A percentile compares a stretch with the other conserved stretches of the same genome.
phyloP scores from a whole-genome alignment of 2,329 filamentous ascomycete genomes.

The Fusarium anguioides region DNA sequence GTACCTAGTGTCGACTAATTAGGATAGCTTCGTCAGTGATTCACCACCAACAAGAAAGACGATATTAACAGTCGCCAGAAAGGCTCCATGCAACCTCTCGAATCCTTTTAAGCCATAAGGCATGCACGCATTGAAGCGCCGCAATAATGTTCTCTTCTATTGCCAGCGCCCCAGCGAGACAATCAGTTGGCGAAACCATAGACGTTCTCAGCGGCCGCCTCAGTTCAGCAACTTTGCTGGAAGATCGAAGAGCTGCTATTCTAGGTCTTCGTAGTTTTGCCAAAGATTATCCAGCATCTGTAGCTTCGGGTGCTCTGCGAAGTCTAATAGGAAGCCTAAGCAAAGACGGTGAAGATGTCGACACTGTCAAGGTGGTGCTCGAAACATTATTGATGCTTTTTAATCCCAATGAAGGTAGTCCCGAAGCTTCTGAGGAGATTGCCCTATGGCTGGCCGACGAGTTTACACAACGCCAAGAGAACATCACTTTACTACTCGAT shows the following conservation, averaged over 20 bases:
- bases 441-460: slow-evolving; percentile 96
- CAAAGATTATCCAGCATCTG: slow-evolving; percentile 94
- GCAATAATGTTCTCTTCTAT: slow-evolving; percentile 72
- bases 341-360: slow-evolving; percentile 92
- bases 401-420: slow-evolving; percentile 74
- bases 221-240: slow-evolving; percentile 87
- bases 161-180: slow-evolving; percentile 84
- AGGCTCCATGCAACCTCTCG: slow-evolving; percentile 27
- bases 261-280: slow-evolving; percentile 94
- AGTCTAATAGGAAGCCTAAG: slow-evolving; percentile 86
- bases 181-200: slow-evolving; percentile 96
- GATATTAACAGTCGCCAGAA: slow-evolving; percentile 15
- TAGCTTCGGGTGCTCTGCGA: slow-evolving; percentile 91
- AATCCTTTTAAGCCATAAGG: slow-evolving; percentile 46
- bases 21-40: slow-evolving; percentile 27
- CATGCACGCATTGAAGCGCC: slow-evolving; percentile 38
- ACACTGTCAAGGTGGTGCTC: slow-evolving; percentile 93
- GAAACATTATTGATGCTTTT: slow-evolving; percentile 97
- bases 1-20: slow-evolving; percentile 13
- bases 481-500: slow-evolving; percentile 89
- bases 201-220: slow-evolving; percentile 88
- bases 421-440: slow-evolving; percentile 96
- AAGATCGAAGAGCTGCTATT: slow-evolving; percentile 94
- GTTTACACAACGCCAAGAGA: slow-evolving; percentile 97
- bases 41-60: slow-evolving; percentile 7